These are phyloP conservation scores for Prunus yedoensis DNA, from an alignment of 331 rosid species.

Conservation along the genomic window DNA sequence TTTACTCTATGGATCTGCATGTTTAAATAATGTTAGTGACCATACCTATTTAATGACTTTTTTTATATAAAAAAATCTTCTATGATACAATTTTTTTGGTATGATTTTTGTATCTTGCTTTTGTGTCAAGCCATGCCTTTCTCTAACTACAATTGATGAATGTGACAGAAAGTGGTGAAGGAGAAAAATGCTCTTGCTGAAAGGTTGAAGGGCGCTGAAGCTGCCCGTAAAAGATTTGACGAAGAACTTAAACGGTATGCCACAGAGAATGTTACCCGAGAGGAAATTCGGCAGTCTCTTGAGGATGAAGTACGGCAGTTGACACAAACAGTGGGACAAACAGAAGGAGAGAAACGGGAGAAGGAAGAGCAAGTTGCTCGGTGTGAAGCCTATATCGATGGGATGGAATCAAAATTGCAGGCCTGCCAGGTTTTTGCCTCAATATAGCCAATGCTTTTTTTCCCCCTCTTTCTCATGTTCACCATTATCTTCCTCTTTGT, in stretches of 20 bases:
- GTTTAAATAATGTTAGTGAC: background rate
- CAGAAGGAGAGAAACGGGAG: conserved; percentile 92
- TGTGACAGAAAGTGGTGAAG: conserved; percentile 81
- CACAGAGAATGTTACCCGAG: conserved; percentile 88
- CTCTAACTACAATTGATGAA: conserved; percentile 19
- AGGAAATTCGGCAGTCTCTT: conserved; percentile 91
- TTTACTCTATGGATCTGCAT: background rate
- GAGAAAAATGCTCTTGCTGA: conserved; percentile 96
- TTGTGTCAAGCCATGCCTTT: background rate
- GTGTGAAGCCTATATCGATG: conserved; percentile 94
- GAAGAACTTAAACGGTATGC: conserved; percentile 91
- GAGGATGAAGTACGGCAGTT: conserved; percentile 90
- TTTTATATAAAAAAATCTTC: too few species aligned
- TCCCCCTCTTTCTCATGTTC: conserved; percentile 6
- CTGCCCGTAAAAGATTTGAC: conserved; percentile 94
- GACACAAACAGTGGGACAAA: conserved; percentile 96
- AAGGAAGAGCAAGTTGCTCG: conserved; percentile 97
- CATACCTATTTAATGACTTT: background rate
- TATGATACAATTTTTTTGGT: background rate
- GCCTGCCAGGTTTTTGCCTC: conserved; percentile 82
- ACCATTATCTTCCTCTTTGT: background rate
- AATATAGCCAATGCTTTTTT: background rate
- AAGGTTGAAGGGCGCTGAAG: conserved; percentile 88
- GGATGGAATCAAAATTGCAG: conserved; percentile 96
- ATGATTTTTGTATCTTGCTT: background rate